Conservation (phyloP, 2,329 filamentous ascomycete genomes). For the Botryotinia narcissicola region DNA sequence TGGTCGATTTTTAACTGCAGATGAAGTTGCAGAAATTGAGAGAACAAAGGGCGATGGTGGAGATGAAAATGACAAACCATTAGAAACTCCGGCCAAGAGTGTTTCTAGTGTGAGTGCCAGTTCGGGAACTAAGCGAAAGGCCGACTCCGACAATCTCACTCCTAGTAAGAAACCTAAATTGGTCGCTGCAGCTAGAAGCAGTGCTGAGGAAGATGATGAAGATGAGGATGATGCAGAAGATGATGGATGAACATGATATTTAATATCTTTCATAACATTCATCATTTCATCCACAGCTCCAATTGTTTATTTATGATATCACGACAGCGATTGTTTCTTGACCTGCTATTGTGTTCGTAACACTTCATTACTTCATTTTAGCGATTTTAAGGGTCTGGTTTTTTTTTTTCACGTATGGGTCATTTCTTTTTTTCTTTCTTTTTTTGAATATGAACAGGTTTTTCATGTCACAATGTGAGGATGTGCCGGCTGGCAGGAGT, state of each 20-base stretch:
- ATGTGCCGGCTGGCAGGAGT: conserved; percentile 20
- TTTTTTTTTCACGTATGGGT: conserved; percentile 14
- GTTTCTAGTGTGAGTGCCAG: conserved; percentile 34
- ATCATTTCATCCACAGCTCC: conserved; percentile 13
- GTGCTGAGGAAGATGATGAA: conserved; percentile 37
- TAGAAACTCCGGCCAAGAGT: conserved; percentile 35
- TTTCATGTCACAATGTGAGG: conserved; percentile 18
- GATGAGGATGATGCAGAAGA: conserved; percentile 39
- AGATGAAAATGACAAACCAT: conserved; percentile 42
- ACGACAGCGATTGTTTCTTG: conserved; percentile 34
- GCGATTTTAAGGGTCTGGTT: conserved; percentile 21
- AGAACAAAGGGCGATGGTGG: conserved; percentile 49
- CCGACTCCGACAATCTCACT: conserved; percentile 48
- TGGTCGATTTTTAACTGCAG: conserved; percentile 91
- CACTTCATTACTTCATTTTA: conserved; percentile 27
- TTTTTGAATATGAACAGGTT: conserved; percentile 19
- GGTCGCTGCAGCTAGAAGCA: conserved; percentile 34
- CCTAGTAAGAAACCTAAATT: conserved; percentile 54
- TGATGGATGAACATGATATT: conserved; percentile 27
- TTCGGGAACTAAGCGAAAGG: conserved; percentile 59
- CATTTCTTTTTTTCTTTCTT: not conserved
- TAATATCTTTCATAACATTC: not conserved
- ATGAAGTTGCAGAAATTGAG: conserved; percentile 91
- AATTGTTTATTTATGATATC: conserved; percentile 34
- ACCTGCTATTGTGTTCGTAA: conserved; percentile 24